phyloP scores from a whole-genome alignment of 73 alveolate genomes.

The Tetrahymena borealis region DNA sequence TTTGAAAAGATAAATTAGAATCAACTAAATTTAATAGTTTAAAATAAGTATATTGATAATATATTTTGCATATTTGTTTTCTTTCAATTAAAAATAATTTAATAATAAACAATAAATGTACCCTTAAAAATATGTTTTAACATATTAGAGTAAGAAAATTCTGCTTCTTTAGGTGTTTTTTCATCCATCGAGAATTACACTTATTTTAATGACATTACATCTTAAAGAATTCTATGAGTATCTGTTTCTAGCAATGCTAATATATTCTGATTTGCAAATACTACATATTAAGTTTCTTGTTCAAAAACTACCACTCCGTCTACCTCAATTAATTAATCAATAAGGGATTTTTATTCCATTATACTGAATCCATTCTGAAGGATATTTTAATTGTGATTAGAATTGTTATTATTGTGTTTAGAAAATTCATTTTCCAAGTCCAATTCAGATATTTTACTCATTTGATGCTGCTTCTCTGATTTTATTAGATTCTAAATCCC shows the following conservation, averaged over 20 bases:
- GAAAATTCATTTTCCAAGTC: not conserved
- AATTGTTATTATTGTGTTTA: not conserved
- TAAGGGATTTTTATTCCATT: not conserved
- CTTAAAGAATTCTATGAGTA: not conserved
- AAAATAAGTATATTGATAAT: no score
- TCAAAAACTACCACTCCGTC: not conserved
- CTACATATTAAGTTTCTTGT: not conserved
- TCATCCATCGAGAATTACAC: not conserved
- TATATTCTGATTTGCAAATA: not conserved
- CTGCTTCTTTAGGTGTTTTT: not conserved
- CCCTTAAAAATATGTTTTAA: not conserved
- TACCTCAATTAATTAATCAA: not conserved
- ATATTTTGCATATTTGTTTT: no score
- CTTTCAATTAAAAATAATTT: no score
- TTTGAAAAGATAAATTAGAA: no score
- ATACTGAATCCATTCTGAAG: not conserved
- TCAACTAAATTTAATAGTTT: no score
- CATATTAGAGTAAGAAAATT: not conserved
- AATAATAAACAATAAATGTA: not conserved
- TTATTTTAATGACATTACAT: not conserved
- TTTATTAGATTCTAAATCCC: not conserved
- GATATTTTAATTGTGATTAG: not conserved
- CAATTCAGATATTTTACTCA: not conserved
- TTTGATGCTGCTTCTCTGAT: not conserved
- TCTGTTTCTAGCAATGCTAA: not conserved